phyloP scores from a whole-genome alignment of 306 rosid species.

The Ziziphus jujuba region DNA sequence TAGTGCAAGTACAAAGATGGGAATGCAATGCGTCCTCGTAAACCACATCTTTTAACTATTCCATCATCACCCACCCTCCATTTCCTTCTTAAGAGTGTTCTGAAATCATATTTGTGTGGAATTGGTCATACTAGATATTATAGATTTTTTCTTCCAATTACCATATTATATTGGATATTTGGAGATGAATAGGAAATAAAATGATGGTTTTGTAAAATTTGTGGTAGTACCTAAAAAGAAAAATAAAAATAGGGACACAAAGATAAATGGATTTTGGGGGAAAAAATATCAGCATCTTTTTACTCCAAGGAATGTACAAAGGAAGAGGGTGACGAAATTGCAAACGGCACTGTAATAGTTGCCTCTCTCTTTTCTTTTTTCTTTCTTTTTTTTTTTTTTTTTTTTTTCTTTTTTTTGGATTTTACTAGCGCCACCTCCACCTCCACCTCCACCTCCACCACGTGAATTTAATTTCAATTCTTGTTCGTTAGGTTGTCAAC shows the following conservation, averaged over 20 bases:
- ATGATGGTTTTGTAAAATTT: neutral
- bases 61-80: no score
- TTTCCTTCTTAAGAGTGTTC: no score
- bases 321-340: conserved; percentile 4
- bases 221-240: no score
- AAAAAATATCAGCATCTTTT: neutral
- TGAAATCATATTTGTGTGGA: no score
- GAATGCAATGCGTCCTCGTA: neutral
- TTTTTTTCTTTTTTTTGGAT: no score
- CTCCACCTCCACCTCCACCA: conserved; percentile 15
- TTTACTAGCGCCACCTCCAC: no score
- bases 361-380: no score
- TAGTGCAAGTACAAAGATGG: neutral
- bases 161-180: no score
- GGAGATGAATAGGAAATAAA: neutral
- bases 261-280: neutral
- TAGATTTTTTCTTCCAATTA: no score
- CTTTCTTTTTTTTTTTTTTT: no score
- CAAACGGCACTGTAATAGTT: neutral
- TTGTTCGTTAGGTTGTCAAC: conserved; percentile 25
- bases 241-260: neutral
- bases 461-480: conserved; percentile 29
- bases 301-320: neutral
- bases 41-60: neutral
- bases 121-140: no score